Conservation (phyloP, 495 filamentous ascomycete genomes). For the Talaromyces ruber region DNA sequence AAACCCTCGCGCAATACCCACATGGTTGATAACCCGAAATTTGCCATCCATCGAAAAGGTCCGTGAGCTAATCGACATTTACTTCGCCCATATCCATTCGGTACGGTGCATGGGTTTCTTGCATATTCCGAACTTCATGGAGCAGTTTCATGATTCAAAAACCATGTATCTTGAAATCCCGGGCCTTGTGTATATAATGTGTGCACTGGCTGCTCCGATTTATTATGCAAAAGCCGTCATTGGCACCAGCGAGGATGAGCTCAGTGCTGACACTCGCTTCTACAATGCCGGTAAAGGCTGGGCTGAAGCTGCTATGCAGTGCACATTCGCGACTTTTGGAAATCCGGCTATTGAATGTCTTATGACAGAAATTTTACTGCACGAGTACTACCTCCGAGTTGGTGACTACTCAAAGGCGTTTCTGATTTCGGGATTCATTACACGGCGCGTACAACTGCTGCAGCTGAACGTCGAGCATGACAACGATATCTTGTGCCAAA, state of each 20-base stretch:
- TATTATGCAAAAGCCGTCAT: not conserved
- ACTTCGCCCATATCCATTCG: not conserved
- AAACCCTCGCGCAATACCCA: not conserved
- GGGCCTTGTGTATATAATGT: not conserved
- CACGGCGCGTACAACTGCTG: not conserved
- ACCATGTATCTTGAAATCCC: not conserved
- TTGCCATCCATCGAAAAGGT: not conserved
- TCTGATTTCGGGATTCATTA: not conserved
- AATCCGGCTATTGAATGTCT: conserved; percentile 2
- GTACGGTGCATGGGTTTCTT: conserved; percentile 3
- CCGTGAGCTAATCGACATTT: not conserved
- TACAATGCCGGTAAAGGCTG: conserved; percentile 1
- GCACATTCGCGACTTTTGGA: not conserved
- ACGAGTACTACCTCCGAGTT: not conserved
- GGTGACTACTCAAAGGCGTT: conserved; percentile 1
- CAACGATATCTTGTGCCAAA: conserved; percentile 1
- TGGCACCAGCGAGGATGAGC: not conserved
- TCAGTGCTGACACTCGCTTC: not conserved
- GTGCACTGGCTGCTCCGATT: conserved; percentile 2
- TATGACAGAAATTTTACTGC: not conserved
- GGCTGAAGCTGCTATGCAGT: conserved; percentile 1
- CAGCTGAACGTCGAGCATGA: conserved; percentile 1
- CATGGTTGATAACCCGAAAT: not conserved
- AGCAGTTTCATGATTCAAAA: not conserved
- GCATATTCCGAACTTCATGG: conserved; percentile 3